Percentiles rank a stretch among this genome's conserved stretches.
These are phyloP conservation scores for Phytophthora crassamura DNA, from an alignment of 352 stramenopile genomes.

Conservation along the genomic window DNA sequence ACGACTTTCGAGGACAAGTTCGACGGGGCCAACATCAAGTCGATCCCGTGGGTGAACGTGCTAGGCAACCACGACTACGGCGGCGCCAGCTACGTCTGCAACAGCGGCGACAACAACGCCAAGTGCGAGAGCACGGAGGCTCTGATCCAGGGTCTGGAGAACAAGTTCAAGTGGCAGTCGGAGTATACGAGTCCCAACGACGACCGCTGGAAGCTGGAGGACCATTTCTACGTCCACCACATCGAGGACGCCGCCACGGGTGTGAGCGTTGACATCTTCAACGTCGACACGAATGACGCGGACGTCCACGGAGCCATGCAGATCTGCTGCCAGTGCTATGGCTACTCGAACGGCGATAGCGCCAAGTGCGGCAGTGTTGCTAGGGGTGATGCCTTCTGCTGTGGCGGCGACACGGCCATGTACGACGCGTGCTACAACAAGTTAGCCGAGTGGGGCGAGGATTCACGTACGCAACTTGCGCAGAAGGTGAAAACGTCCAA, in stretches of 20 bases:
- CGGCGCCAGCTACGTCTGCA: constrained; percentile 19
- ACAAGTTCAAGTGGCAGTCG: constrained; percentile 18
- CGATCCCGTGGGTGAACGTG: constrained; percentile 19
- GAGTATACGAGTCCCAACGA: constrained; percentile 17
- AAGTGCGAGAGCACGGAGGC: constrained; percentile 15
- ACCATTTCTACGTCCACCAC: constrained; percentile 16
- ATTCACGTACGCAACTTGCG: constrained; percentile 8
- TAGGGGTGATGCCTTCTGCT: constrained; percentile 17
- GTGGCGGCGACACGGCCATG: constrained; percentile 11
- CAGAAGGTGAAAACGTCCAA: constrained; percentile 3
- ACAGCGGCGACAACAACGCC: constrained; percentile 4
- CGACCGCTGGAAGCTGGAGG: constrained; percentile 6
- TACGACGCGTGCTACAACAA: constrained; percentile 15
- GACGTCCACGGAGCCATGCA: constrained; percentile 50
- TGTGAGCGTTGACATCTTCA: constrained; percentile 64
- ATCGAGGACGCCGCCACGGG: constrained; percentile 32
- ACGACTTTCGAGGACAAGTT: constrained; percentile 8
- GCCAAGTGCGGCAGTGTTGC: background rate
- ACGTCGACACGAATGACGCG: constrained; percentile 66
- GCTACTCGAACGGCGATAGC: constrained; percentile 8
- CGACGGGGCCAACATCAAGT: constrained; percentile 18
- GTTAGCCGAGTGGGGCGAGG: constrained; percentile 9
- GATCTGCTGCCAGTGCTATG: constrained; percentile 42
- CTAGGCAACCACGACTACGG: constrained; percentile 25
- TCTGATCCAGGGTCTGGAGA: constrained; percentile 16